Base-by-base conservation (phyloP, 108 stramenopile species). In the Fistulifera pelliculosa region DNA sequence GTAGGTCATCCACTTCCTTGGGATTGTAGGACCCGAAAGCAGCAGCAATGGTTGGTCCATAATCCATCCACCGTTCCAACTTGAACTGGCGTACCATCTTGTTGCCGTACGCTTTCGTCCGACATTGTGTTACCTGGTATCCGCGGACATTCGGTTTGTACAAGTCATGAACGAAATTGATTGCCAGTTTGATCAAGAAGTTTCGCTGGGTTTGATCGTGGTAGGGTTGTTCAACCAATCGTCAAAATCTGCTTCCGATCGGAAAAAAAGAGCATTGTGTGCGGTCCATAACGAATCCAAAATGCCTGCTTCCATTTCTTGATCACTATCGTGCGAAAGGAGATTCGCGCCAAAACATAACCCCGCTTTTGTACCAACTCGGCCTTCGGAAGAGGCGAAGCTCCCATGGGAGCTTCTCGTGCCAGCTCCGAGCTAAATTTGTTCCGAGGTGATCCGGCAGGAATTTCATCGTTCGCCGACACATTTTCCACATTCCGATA, bases 171-270 rank as follows among this genome's bases (percentile, higher is more conserved):
- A 85, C 85, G 70, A 93, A 93, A 58, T 93, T 86, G 49, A 93
- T 77, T 54, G 80, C 75, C 28, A 93, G 65, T 60, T 93, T 93
- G 54, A 93, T 79, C 31, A 93, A 44, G 60, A 78, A 93, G 41
- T 87, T 84, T 48, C 87, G 70, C 38, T 84, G 81, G 27, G 68
- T 66, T 39, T 75, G 63, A 3, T 68, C 70, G 56, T 80, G 85
- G 62, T 93, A 93, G 92, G 92, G 54, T 93, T 93, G 51, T 87
- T 85, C 27, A 90, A 48, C 92, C 92, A 93, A 62, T 93, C 87
- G 43, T 80, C 70, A 60, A 80, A 93, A 56, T 93, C 92, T 4
- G 54, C 21, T 55, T 72, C 68, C 23, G 54, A 56, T 5, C 92
- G 78, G 60, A 90, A 93, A 71, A 83, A 84, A 11, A n/a, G n/a